phyloP scores from a whole-genome alignment of 2,329 filamentous ascomycete genomes.

The Zymoseptoria crescenta region DNA sequence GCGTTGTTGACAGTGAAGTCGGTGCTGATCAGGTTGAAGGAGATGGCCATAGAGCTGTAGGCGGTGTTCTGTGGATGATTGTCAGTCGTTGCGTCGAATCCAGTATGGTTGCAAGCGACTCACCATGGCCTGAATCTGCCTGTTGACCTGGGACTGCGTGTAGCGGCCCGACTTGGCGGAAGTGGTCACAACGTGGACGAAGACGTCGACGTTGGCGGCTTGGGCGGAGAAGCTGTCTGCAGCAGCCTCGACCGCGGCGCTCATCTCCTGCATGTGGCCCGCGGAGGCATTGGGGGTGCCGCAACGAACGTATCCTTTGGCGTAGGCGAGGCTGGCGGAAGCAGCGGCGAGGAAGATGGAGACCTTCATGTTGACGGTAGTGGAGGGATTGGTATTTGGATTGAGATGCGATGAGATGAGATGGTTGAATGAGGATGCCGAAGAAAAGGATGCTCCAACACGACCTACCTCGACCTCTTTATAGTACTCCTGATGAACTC shows the following conservation, averaged over 20 bases:
- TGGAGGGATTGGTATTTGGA: not conserved
- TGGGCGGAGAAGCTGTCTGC: not conserved
- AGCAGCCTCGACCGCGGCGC: slow-evolving; percentile 1
- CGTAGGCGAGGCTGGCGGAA: not conserved
- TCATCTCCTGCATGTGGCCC: not conserved
- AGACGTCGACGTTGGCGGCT: slow-evolving; percentile 6
- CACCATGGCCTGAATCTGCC: slow-evolving; percentile 4
- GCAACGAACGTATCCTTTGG: slow-evolving; percentile 5
- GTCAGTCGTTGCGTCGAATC: not conserved
- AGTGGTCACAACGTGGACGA: slow-evolving; percentile 37
- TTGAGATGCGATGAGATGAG: not conserved
- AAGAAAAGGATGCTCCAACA: not conserved
- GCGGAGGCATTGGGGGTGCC: slow-evolving; percentile 1
- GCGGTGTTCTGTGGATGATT: slow-evolving; percentile 10
- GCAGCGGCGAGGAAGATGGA: not conserved
- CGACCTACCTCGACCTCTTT: not conserved
- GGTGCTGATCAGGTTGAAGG: slow-evolving; percentile 37
- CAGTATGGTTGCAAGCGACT: not conserved
- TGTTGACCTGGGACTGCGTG: slow-evolving; percentile 6
- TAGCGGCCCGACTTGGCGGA: slow-evolving; percentile 16
- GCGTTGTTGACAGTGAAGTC: slow-evolving; percentile 44
- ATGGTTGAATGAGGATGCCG: not conserved
- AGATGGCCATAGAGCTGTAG: slow-evolving; percentile 36
- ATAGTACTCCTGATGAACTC: not conserved
- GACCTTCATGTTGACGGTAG: slow-evolving; percentile 3